Evolutionary conservation across 768 basidiomycete species (phyloP).

Genomic region (Psilocybe sp.): DNA sequence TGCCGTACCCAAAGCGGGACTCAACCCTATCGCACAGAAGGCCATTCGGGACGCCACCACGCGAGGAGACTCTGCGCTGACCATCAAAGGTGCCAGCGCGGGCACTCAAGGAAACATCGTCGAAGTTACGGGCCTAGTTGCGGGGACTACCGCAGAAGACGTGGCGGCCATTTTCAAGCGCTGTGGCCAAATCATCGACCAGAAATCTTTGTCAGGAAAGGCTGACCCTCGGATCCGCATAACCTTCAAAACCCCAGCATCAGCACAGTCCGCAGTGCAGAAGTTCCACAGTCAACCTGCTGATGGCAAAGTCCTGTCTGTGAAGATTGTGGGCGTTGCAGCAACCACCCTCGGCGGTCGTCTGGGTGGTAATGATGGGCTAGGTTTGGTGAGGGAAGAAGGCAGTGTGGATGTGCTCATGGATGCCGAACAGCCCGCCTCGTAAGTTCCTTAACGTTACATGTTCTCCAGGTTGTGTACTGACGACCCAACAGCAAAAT

Average conservation of each 20-base stretch:
- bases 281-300: conserved; percentile 82
- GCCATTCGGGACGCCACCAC: conserved; percentile 61
- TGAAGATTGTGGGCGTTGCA: conserved; percentile 59
- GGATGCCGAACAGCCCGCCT: conserved; percentile 44
- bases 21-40: conserved; percentile 51
- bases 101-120: conserved; percentile 64
- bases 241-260: conserved; percentile 62
- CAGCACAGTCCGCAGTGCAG: conserved; percentile 65
- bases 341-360: conserved; percentile 55
- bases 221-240: conserved; percentile 61
- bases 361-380: conserved; percentile 49
- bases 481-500: conserved; percentile 56
- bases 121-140: conserved; percentile 69
- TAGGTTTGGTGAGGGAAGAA: conserved; percentile 52
- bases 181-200: conserved; percentile 62
- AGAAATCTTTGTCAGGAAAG: conserved; percentile 33
- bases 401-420: conserved; percentile 62
- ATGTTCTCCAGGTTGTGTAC: background rate
- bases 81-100: conserved; percentile 62
- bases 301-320: conserved; percentile 72
- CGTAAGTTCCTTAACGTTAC: conserved; percentile 44
- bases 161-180: conserved; percentile 85
- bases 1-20: conserved; percentile 46
- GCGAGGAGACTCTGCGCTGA: conserved; percentile 34
- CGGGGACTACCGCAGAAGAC: conserved; percentile 79